Evolutionary conservation across 1,284 basidiomycete species (phyloP).

Genomic region (Ustilago bromivora): DNA sequence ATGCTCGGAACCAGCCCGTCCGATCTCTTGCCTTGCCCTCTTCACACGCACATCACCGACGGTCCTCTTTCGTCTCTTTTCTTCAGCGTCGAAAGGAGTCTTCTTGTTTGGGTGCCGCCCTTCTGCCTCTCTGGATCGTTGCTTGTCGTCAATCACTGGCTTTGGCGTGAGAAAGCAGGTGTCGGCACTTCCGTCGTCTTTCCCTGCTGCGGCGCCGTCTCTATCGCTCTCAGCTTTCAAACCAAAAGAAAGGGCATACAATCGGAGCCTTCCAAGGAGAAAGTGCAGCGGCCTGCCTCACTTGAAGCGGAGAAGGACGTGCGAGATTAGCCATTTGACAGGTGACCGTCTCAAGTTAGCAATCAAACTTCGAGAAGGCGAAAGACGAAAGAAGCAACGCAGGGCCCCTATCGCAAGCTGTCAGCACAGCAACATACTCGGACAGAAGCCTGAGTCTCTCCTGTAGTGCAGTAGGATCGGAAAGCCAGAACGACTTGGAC

Average conservation of each 20-base stretch:
- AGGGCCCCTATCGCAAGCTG: no score
- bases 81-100: no score
- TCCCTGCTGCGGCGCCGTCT: not conserved
- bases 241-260: not conserved
- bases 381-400: no score
- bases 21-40: not conserved
- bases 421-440: not conserved
- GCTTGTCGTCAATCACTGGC: not conserved
- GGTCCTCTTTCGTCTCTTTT: not conserved
- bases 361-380: not conserved
- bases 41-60: not conserved
- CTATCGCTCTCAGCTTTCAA: not conserved
- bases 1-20: not conserved
- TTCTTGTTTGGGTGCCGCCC: no score
- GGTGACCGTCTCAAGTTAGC: not conserved
- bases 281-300: no score
- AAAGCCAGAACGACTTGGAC: not conserved
- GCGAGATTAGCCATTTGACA: conserved; percentile 9
- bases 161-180: conserved; percentile 1
- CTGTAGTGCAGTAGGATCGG: not conserved
- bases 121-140: not conserved
- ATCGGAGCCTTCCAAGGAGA: no score
- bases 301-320: not conserved
- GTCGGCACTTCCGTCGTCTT: not conserved
- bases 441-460: not conserved